phyloP scores from a whole-genome alignment of 148 eudicot species.

The Vaccinium vitisidaea region DNA sequence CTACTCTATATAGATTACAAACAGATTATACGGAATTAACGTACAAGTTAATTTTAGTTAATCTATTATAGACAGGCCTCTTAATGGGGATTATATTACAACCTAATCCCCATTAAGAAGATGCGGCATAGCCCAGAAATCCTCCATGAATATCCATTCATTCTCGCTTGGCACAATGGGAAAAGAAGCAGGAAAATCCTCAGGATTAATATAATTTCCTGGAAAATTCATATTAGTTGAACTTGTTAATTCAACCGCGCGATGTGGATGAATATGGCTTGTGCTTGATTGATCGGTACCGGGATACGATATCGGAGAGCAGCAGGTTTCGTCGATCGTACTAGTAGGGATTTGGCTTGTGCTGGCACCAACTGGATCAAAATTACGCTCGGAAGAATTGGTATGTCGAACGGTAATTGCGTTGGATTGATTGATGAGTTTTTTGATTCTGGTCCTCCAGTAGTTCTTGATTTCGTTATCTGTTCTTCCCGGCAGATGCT shows the following conservation, averaged over 20 bases:
- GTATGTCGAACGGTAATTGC: constrained; percentile 13
- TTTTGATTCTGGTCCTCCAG: constrained; percentile 81
- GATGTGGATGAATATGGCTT: constrained; percentile 17
- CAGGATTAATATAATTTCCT: constrained; percentile 16
- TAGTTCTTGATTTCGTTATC: constrained; percentile 45
- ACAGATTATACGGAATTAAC: too few relatives aligned
- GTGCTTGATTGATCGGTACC: constrained; percentile 20
- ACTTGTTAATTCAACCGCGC: constrained; percentile 13
- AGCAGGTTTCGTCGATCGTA: not conserved
- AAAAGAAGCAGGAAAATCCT: constrained; percentile 24
- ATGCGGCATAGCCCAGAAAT: constrained; percentile 64
- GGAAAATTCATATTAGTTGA: constrained; percentile 15
- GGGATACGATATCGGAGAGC: not conserved
- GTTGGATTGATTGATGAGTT: constrained; percentile 50
- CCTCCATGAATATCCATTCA: constrained; percentile 52
- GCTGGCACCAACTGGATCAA: constrained; percentile 20
- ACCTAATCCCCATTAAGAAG: constrained; percentile 38
- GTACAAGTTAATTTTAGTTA: too few relatives aligned
- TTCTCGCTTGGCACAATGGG: constrained; percentile 37
- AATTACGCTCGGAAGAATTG: constrained; percentile 13
- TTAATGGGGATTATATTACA: not conserved
- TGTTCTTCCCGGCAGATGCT: constrained; percentile 75
- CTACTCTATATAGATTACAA: too few relatives aligned
- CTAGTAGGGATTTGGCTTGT: constrained; percentile 34
- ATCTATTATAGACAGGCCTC: too few relatives aligned